Evolutionary conservation across 2,329 filamentous ascomycete species (phyloP).

Genomic region (Xylariaceae sp.): DNA sequence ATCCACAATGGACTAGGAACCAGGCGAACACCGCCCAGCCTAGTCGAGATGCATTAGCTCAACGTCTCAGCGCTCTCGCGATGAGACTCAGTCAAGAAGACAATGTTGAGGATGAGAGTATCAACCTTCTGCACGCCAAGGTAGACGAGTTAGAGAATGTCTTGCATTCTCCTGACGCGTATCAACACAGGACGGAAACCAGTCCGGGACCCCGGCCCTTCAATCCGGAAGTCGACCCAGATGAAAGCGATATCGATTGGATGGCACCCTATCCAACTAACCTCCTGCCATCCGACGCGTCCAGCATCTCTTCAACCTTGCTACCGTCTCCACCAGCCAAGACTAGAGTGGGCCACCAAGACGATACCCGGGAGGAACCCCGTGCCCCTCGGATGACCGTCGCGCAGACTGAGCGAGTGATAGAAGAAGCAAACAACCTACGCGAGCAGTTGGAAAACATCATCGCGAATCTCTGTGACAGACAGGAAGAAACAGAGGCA

Average conservation of each 20-base stretch:
- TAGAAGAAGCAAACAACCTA: slow-evolving; percentile 40
- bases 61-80: slow-evolving; percentile 32
- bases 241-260: slow-evolving; percentile 21
- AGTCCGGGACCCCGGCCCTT: background rate
- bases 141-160: slow-evolving; percentile 40
- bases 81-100: slow-evolving; percentile 22
- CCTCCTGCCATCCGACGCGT: slow-evolving; percentile 17
- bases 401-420: slow-evolving; percentile 31
- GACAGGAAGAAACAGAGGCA: slow-evolving; percentile 57
- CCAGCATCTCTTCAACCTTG: slow-evolving; percentile 16
- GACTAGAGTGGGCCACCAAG: background rate
- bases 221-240: background rate
- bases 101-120: slow-evolving; percentile 26
- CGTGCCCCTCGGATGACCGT: slow-evolving; percentile 16
- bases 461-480: slow-evolving; percentile 45
- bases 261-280: slow-evolving; percentile 31
- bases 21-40: slow-evolving; percentile 31
- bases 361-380: background rate
- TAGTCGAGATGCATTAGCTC: slow-evolving; percentile 43
- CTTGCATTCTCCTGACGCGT: slow-evolving; percentile 12
- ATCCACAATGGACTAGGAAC: slow-evolving; percentile 18
- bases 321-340: slow-evolving; percentile 17
- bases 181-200: slow-evolving; percentile 15
- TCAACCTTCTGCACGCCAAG: slow-evolving; percentile 36
- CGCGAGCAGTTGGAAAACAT: slow-evolving; percentile 46